Conservation (phyloP, 495 filamentous ascomycete genomes). For the Hypoxylon trugodes region DNA sequence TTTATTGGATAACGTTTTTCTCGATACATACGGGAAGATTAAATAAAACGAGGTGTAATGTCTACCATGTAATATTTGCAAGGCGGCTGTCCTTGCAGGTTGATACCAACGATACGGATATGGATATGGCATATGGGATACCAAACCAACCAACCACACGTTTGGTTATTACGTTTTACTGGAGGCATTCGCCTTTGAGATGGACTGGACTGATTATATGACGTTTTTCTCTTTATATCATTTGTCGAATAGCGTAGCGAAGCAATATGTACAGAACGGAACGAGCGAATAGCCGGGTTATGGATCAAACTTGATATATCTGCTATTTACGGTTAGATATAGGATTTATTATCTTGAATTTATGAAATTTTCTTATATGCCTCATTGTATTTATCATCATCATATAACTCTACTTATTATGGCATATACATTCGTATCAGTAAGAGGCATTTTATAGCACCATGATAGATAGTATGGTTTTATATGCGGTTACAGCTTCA, state of each 20-base stretch:
- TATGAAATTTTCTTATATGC: too few species aligned
- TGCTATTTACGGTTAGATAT: not conserved
- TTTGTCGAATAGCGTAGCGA: conserved; percentile 1
- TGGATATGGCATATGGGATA: not conserved
- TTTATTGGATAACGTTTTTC: conserved; percentile 63
- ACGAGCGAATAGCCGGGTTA: not conserved
- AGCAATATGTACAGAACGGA: not conserved
- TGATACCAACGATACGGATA: conserved; percentile 3
- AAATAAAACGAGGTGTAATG: not conserved
- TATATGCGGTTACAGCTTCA: too few species aligned
- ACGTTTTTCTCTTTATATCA: conserved; percentile 10
- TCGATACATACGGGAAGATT: too few species aligned
- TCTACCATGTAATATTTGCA: conserved; percentile 9
- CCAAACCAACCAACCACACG: not conserved
- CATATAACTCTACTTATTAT: too few species aligned
- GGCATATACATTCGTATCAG: too few species aligned
- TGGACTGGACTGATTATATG: conserved; percentile 6
- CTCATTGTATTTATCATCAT: too few species aligned
- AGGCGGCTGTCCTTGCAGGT: not conserved
- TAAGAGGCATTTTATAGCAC: too few species aligned
- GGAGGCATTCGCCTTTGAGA: not conserved
- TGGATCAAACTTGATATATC: not conserved
- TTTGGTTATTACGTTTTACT: conserved; percentile 29
- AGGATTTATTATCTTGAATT: not conserved
- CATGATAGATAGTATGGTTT: too few species aligned